Evolutionary conservation across 768 basidiomycete species (phyloP).

Genomic region (Boletus vinaceobasis): DNA sequence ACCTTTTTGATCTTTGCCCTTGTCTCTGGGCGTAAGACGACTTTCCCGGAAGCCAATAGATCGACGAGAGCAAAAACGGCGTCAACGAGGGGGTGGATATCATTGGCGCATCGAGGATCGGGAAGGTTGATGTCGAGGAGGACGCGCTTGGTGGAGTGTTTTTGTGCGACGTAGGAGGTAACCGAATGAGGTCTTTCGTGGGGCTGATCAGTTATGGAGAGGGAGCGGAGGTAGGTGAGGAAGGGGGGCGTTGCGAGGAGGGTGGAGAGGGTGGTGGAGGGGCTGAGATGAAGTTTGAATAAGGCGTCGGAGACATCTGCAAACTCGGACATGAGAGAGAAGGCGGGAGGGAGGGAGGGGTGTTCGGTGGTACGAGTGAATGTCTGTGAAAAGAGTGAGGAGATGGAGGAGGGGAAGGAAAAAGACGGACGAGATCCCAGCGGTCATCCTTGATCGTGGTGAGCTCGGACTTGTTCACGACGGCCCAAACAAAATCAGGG

Average conservation of each 20-base stretch:
- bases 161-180: constrained; percentile 41
- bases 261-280: constrained; percentile 48
- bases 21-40: constrained; percentile 77
- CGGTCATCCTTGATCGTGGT: constrained; percentile 61
- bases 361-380: constrained; percentile 79
- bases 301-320: constrained; percentile 81
- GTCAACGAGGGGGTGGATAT: constrained; percentile 54
- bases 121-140: constrained; percentile 65
- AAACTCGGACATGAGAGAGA: constrained; percentile 84
- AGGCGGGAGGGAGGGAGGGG: constrained; percentile 51
- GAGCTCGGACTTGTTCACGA: constrained; percentile 80
- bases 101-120: constrained; percentile 42
- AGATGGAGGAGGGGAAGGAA: neutral
- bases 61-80: constrained; percentile 78
- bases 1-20: constrained; percentile 69
- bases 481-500: constrained; percentile 76
- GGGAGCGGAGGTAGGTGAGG: constrained; percentile 77
- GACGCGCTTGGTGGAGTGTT: constrained; percentile 62
- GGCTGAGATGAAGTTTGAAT: constrained; percentile 46
- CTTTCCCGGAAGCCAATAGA: constrained; percentile 43
- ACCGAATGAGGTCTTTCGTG: constrained; percentile 59
- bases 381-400: constrained; percentile 46
- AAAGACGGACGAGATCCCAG: constrained; percentile 80
- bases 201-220: constrained; percentile 89
- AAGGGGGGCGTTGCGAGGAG: constrained; percentile 63